phyloP scores from a whole-genome alignment of 441 rosid species.

The Capsella rubella region DNA sequence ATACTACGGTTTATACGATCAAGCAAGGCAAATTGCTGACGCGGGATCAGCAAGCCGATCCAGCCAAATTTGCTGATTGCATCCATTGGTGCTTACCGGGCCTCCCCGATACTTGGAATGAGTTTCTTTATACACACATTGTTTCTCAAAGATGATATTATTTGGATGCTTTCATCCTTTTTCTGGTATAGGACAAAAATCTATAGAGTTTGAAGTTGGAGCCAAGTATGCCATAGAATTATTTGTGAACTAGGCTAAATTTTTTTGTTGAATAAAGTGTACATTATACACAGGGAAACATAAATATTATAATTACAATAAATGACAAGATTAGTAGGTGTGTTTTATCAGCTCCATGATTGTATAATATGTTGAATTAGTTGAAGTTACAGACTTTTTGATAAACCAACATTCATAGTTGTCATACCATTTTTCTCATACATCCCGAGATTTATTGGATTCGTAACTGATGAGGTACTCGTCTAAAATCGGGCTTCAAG shows the following conservation, averaged over 20 bases:
- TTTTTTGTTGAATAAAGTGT: conserved; percentile 7
- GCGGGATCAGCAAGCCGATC: conserved; percentile 70
- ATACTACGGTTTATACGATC: conserved; percentile 76
- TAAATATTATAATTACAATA: background rate
- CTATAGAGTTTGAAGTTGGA: conserved; percentile 17
- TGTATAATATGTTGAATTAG: conserved; percentile 26
- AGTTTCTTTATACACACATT: conserved; percentile 70
- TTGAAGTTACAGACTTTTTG: conserved; percentile 16
- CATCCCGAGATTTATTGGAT: background rate
- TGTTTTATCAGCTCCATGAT: conserved; percentile 35
- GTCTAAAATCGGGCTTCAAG: no score
- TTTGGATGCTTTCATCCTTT: conserved; percentile 1
- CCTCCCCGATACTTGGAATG: conserved; percentile 81
- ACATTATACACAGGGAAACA: conserved; percentile 2
- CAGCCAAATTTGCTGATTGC: conserved; percentile 74
- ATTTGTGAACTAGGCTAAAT: background rate
- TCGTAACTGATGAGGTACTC: no score
- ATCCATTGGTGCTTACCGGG: conserved; percentile 92
- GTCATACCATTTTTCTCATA: conserved; percentile 4
- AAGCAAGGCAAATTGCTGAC: conserved; percentile 82
- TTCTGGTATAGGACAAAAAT: background rate
- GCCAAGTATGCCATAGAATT: conserved; percentile 7
- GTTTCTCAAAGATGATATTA: conserved; percentile 44
- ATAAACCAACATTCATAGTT: conserved; percentile 30
- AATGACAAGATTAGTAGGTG: conserved; percentile 40